Conservation (phyloP, 2,329 filamentous ascomycete genomes). For the Fusarium siculi region DNA sequence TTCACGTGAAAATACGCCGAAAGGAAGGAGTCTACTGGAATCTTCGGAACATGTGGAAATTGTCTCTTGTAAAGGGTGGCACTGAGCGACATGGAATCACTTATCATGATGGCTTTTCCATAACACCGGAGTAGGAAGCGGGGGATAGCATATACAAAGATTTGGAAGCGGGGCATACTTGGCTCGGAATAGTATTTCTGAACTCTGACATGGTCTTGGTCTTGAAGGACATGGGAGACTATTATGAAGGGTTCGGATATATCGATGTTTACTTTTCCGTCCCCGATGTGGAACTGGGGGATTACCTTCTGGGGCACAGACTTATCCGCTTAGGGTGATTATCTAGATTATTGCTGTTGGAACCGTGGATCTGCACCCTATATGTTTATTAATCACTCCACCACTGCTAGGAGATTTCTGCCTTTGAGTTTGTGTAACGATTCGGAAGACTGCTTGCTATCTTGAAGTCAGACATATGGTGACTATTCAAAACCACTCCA, state of each 20-base stretch:
- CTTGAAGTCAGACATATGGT: not conserved
- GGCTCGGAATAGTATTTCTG: not conserved
- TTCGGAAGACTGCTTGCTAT: not conserved
- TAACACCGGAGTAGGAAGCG: not conserved
- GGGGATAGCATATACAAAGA: not conserved
- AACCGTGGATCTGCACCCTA: rapidly evolving
- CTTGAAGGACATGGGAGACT: not conserved
- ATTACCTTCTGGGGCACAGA: no score
- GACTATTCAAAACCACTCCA: not conserved
- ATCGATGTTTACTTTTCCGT: not conserved
- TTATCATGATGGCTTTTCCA: not conserved
- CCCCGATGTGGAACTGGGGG: not conserved
- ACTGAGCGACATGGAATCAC: not conserved
- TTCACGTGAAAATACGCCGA: not conserved
- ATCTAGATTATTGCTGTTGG: not conserved
- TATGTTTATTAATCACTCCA: not conserved
- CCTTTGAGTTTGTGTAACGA: rapidly evolving
- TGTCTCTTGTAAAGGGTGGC: not conserved
- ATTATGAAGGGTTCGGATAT: not conserved
- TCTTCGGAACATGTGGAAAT: not conserved
- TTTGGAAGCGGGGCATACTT: not conserved
- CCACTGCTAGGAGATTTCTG: rapidly evolving
- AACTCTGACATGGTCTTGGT: not conserved
- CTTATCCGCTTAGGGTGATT: not conserved
- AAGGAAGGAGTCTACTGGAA: not conserved